Percentiles rank a stretch among this genome's conserved stretches.
Evolutionary conservation across 2,329 filamentous ascomycete species (phyloP).

Genomic region (Dothideomycetes sp.): DNA sequence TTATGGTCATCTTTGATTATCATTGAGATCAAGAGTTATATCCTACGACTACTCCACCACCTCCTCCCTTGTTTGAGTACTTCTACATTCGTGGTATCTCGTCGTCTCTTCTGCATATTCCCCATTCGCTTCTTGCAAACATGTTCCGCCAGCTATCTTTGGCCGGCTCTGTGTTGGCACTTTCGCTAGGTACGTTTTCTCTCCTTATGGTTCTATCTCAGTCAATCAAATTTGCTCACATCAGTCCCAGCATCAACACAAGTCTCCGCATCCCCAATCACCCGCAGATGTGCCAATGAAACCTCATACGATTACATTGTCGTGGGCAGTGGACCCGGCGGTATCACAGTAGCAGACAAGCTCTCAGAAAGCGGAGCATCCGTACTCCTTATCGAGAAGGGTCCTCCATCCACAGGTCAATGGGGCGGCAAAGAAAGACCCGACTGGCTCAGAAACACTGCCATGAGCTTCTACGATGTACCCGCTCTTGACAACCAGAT

Average conservation of each 20-base stretch:
- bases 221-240: not conserved
- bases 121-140: too few species aligned
- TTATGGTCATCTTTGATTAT: too few species aligned
- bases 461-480: conserved; percentile 10
- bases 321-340: conserved; percentile 9
- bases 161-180: not conserved
- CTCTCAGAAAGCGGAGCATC: conserved; percentile 9
- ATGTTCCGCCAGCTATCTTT: conserved; percentile 11
- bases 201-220: not conserved
- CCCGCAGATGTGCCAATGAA: conserved; percentile 2
- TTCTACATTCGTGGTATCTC: too few species aligned
- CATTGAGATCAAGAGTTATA: too few species aligned
- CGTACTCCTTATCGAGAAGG: conserved; percentile 6
- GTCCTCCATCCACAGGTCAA: conserved; percentile 6
- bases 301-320: conserved; percentile 11
- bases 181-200: conserved; percentile 1
- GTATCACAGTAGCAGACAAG: conserved; percentile 11
- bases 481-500: conserved; percentile 8
- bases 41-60: too few species aligned
- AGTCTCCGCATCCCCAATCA: conserved; percentile 7
- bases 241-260: not conserved
- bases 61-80: too few species aligned
- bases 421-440: conserved; percentile 8
- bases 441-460: conserved; percentile 6
- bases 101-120: too few species aligned